Percentiles rank a stretch among this genome's conserved stretches.
These are phyloP conservation scores for Shiraia sp. DNA, from an alignment of 2,329 filamentous ascomycete genomes.

Conservation along the genomic window DNA sequence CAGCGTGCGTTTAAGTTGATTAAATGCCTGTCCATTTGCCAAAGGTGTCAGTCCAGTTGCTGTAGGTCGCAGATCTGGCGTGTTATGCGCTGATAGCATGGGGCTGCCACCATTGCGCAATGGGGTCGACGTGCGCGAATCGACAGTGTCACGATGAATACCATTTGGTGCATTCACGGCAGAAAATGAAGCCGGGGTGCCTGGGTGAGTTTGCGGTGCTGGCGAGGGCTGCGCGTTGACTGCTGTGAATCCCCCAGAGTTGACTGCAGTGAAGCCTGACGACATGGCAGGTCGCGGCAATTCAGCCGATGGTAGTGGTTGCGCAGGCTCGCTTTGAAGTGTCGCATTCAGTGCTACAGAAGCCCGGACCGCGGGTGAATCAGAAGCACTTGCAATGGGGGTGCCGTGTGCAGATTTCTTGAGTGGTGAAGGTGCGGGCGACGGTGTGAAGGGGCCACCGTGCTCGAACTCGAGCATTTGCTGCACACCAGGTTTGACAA, in stretches of 20 bases:
- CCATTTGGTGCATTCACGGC: constrained; percentile 59
- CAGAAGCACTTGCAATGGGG: constrained; percentile 57
- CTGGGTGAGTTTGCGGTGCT: constrained; percentile 20
- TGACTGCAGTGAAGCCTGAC: constrained; percentile 74
- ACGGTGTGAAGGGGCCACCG: constrained; percentile 83
- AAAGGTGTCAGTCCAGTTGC: constrained; percentile 50
- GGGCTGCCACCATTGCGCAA: constrained; percentile 66
- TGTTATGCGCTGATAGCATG: constrained; percentile 65
- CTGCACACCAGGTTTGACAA: constrained; percentile 94
- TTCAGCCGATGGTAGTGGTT: constrained; percentile 51
- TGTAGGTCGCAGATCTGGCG: constrained; percentile 65
- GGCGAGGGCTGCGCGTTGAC: constrained; percentile 58
- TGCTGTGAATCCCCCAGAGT: constrained; percentile 64
- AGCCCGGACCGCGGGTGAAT: constrained; percentile 68
- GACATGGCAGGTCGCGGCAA: constrained; percentile 61
- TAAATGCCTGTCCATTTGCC: constrained; percentile 56
- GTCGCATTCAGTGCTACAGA: constrained; percentile 62
- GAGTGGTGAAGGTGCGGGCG: constrained; percentile 74
- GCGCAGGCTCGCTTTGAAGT: constrained; percentile 46
- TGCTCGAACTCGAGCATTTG: constrained; percentile 93
- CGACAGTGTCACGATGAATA: constrained; percentile 56
- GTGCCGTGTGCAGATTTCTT: constrained; percentile 58
- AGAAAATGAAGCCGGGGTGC: constrained; percentile 53
- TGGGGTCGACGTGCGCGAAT: constrained; percentile 62
- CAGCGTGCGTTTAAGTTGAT: constrained; percentile 76